Percentiles rank a stretch among this genome's conserved stretches.
phyloP scores from a whole-genome alignment of 2,329 filamentous ascomycete species.

The Verticillium dahliae region DNA sequence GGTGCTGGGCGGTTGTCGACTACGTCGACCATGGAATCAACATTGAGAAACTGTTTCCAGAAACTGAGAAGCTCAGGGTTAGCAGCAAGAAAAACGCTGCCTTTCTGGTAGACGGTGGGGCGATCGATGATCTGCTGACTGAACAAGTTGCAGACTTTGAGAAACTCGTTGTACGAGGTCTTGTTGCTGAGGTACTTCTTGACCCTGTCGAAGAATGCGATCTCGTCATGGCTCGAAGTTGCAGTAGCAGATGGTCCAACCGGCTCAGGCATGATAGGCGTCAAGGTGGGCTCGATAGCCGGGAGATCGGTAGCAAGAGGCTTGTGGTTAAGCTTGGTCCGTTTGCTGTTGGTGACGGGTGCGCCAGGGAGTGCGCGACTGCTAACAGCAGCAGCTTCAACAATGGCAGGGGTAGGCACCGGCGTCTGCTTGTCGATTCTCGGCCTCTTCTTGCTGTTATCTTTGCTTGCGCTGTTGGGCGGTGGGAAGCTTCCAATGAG shows the following conservation, averaged over 20 bases:
- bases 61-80: slow-evolving; percentile 84
- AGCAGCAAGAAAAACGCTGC: slow-evolving; percentile 76
- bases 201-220: slow-evolving; percentile 90
- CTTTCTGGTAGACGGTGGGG: slow-evolving; percentile 74
- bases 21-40: slow-evolving; percentile 68
- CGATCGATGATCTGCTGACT: slow-evolving; percentile 88
- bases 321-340: slow-evolving; percentile 68
- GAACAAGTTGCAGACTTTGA: slow-evolving; percentile 95
- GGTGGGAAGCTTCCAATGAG: slow-evolving; percentile 93
- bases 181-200: slow-evolving; percentile 96
- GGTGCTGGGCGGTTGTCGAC: slow-evolving; percentile 73
- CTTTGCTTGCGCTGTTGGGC: slow-evolving; percentile 72
- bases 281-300: slow-evolving; percentile 76
- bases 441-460: slow-evolving; percentile 75
- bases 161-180: slow-evolving; percentile 86
- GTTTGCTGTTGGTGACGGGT: slow-evolving; percentile 45
- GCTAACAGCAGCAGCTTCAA: slow-evolving; percentile 32
- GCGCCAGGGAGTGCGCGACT: slow-evolving; percentile 7
- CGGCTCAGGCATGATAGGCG: slow-evolving; percentile 81
- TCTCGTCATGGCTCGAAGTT: slow-evolving; percentile 75
- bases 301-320: slow-evolving; percentile 52
- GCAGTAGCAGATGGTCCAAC: slow-evolving; percentile 68
- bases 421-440: slow-evolving; percentile 51
- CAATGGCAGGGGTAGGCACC: slow-evolving; percentile 35
- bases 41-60: slow-evolving; percentile 79